Evolutionary conservation across 768 basidiomycete species (phyloP).

Genomic region (Fibroporia radiculosa): DNA sequence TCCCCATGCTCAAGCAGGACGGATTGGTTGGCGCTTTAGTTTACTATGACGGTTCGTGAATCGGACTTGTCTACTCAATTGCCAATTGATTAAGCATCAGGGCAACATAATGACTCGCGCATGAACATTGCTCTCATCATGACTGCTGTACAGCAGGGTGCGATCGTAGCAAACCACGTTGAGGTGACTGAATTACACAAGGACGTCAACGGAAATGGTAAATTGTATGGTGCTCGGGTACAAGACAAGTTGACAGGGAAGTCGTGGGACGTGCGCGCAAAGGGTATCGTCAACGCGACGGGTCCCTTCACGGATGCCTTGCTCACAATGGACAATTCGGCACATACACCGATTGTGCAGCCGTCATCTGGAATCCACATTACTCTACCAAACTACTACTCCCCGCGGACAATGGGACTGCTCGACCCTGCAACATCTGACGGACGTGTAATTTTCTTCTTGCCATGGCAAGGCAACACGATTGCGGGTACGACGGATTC

Average conservation of each 20-base stretch:
- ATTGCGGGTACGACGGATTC: slow-evolving; percentile 97
- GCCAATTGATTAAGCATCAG: slow-evolving; percentile 34
- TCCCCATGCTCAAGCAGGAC: slow-evolving; percentile 92
- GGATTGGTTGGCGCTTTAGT: slow-evolving; percentile 93
- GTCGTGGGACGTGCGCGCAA: slow-evolving; percentile 75
- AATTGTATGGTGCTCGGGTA: slow-evolving; percentile 67
- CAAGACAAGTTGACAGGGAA: slow-evolving; percentile 79
- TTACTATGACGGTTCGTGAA: slow-evolving; percentile 82
- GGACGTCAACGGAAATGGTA: slow-evolving; percentile 37
- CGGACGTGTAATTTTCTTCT: slow-evolving; percentile 97
- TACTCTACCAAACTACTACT: slow-evolving; percentile 95
- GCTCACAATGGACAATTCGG: slow-evolving; percentile 70
- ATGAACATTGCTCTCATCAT: slow-evolving; percentile 97
- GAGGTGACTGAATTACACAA: slow-evolving; percentile 79
- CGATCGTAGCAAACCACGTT: slow-evolving; percentile 82
- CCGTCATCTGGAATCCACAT: slow-evolving; percentile 93
- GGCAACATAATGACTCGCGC: slow-evolving; percentile 96
- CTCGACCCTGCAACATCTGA: slow-evolving; percentile 94
- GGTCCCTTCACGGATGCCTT: slow-evolving; percentile 89
- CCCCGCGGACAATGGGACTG: slow-evolving; percentile 90
- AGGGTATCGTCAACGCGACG: slow-evolving; percentile 95
- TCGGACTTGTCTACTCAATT: slow-evolving; percentile 21
- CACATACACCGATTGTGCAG: slow-evolving; percentile 81
- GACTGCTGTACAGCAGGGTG: slow-evolving; percentile 90
- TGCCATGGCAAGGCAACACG: slow-evolving; percentile 97